Conservation (phyloP, 495 filamentous ascomycete species). For the Trichoderma orchidacearum region DNA sequence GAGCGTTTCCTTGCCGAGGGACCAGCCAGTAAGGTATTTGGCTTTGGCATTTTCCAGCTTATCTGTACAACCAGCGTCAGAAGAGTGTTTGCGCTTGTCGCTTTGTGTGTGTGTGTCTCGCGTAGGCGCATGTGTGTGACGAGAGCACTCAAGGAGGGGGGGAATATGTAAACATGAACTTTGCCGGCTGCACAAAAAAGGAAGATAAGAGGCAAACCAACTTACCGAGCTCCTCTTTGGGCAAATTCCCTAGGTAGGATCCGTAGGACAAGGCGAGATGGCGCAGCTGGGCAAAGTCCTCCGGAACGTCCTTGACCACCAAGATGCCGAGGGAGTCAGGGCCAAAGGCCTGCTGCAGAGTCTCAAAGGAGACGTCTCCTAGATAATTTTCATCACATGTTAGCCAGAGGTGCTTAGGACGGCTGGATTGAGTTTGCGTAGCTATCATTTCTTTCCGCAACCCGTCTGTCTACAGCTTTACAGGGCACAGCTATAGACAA, state of each 20-base stretch:
- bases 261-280: slow-evolving; percentile 68
- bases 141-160: no score
- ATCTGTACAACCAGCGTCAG: slow-evolving; percentile 20
- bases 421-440: no score
- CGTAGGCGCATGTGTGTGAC: no score
- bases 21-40: slow-evolving; percentile 58
- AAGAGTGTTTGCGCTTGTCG: background rate
- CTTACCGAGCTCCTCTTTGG: slow-evolving; percentile 57
- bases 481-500: no score
- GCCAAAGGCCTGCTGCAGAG: slow-evolving; percentile 77
- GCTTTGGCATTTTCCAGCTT: slow-evolving; percentile 50
- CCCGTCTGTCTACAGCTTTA: no score
- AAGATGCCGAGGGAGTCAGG: slow-evolving; percentile 87
- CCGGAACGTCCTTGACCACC: slow-evolving; percentile 70
- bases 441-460: no score
- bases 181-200: background rate
- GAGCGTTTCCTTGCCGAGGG: slow-evolving; percentile 87
- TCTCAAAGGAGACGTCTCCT: slow-evolving; percentile 62
- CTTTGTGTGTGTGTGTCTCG: no score
- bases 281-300: slow-evolving; percentile 53
- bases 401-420: no score
- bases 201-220: background rate
- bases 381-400: background rate
- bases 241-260: slow-evolving; percentile 77
- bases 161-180: no score